phyloP scores from a whole-genome alignment of 1,284 basidiomycete species.

The Uromyces viciae-fabae region DNA sequence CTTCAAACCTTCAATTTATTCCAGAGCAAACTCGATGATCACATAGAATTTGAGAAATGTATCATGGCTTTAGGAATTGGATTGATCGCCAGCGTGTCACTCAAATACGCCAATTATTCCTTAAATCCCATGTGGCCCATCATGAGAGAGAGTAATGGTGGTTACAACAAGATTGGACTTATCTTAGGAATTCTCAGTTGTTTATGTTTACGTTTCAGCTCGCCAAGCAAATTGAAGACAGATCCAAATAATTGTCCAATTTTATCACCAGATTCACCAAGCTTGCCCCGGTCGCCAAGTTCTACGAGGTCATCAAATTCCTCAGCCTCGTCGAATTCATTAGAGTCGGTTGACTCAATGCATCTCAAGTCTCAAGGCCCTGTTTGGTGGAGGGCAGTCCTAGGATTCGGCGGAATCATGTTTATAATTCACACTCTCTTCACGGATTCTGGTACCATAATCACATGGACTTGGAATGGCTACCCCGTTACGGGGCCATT shows the following conservation, averaged over 20 bases:
- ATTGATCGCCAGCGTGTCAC: slow-evolving; percentile 66
- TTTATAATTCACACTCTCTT: slow-evolving; percentile 75
- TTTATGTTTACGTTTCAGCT: background rate
- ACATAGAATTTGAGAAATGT: slow-evolving; percentile 24
- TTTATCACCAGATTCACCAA: background rate
- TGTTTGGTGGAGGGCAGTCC: slow-evolving; percentile 41
- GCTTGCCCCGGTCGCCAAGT: background rate
- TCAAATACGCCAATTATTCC: slow-evolving; percentile 72
- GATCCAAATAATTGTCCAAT: background rate
- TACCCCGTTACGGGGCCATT: slow-evolving; percentile 73
- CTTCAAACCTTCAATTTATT: slow-evolving; percentile 20
- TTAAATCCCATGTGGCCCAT: slow-evolving; percentile 87
- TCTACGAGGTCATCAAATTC: background rate
- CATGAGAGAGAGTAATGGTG: slow-evolving; percentile 59
- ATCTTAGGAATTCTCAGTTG: slow-evolving; percentile 54
- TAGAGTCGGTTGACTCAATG: background rate
- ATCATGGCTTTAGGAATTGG: slow-evolving; percentile 57
- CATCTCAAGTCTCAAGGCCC: background rate
- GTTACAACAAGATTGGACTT: slow-evolving; percentile 69
- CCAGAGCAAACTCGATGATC: slow-evolving; percentile 18
- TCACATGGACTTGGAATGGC: slow-evolving; percentile 88
- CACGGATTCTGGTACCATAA: slow-evolving; percentile 74
- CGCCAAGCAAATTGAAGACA: background rate
- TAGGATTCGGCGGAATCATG: slow-evolving; percentile 70
- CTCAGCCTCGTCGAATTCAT: background rate